Evolutionary conservation across 2,329 filamentous ascomycete genomes (phyloP), one percentile per base, ranked within the genome.

Genomic region (Penicillium sp.): DNA sequence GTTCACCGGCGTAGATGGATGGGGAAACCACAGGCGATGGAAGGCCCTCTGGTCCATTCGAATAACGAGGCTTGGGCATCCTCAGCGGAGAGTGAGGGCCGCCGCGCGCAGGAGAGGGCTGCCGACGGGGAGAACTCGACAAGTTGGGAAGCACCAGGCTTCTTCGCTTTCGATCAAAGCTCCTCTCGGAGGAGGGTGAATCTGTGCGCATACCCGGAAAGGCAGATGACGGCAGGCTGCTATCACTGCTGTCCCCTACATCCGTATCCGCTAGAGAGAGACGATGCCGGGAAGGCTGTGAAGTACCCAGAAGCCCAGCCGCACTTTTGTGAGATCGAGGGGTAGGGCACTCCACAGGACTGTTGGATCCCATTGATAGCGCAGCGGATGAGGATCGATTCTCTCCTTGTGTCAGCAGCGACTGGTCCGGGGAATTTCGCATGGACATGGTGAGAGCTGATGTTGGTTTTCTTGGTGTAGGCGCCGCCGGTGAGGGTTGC

Each of bases 11-110:
- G 1, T 88, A 84, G 29, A 96, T 80, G 69, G 95, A 86, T 1
- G 93, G 93, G 1, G 93, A 98, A 1, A 87, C 86, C 57, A 95
- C 87, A 0, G 93, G 93, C 4, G 93, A 97, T 10, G 83, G 82
- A 33, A 95, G 66, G 50, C 66, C 69, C 46, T 77, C 75, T 13
- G 68, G 77, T 54, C 77, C 66, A 40, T 59, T 79, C 2, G 81
- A 79, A 39, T 83, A 78, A 29, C 91, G 84, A 29, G 91, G 87
- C 65, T 95, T 97, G 40, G 81, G 80, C 62, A 95, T 90, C 32
- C 92, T 82, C 48, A 98, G 74, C 1, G 93, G 93, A 1, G 90
- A 95, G 1, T 91, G 89, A 3, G 90, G 89, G 42, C 86, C 83
- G 44, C 79, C 76, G 56, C 92, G 81, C 7, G 87, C 91, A 3